phyloP scores from a whole-genome alignment of 805 yeast species.

The Kodamaea fukazawae region DNA sequence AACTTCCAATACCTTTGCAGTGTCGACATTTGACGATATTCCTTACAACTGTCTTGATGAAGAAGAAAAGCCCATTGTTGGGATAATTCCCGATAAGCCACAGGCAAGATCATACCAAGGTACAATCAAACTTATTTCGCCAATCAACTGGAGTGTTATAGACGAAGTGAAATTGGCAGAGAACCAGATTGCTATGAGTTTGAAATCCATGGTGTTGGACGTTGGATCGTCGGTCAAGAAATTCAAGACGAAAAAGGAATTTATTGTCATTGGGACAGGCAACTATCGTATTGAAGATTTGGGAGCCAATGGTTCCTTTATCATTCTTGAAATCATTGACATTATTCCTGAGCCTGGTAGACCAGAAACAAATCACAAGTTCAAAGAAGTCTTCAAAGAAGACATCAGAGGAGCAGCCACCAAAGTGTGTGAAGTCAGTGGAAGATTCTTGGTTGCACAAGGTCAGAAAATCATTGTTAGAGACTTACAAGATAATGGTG shows the following conservation, averaged over 20 bases:
- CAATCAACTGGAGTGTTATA: slow-evolving; percentile 71
- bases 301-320: slow-evolving; percentile 74
- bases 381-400: slow-evolving; percentile 71
- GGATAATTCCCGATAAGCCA: slow-evolving; percentile 49
- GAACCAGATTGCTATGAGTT: slow-evolving; percentile 61
- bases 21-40: slow-evolving; percentile 57
- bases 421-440: slow-evolving; percentile 73
- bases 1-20: slow-evolving; percentile 55
- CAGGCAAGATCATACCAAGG: slow-evolving; percentile 61
- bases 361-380: slow-evolving; percentile 78
- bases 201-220: slow-evolving; percentile 53
- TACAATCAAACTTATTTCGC: slow-evolving; percentile 62
- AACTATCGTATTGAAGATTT: slow-evolving; percentile 75
- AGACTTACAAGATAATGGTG: slow-evolving; percentile 82
- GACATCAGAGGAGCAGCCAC: slow-evolving; percentile 82
- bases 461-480: slow-evolving; percentile 82
- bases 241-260: slow-evolving; percentile 56
- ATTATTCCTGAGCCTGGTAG: slow-evolving; percentile 86
- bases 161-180: slow-evolving; percentile 65
- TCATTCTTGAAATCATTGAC: slow-evolving; percentile 69
- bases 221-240: slow-evolving; percentile 41
- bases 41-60: slow-evolving; percentile 71
- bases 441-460: slow-evolving; percentile 78
- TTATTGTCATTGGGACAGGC: slow-evolving; percentile 77
- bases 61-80: slow-evolving; percentile 64